A percentile compares a stretch with the other conserved stretches of the same genome.
These are phyloP conservation scores for Ophiocordyceps camponoti-floridani DNA, from an alignment of 2,329 filamentous ascomycete species.

Conservation along the genomic window DNA sequence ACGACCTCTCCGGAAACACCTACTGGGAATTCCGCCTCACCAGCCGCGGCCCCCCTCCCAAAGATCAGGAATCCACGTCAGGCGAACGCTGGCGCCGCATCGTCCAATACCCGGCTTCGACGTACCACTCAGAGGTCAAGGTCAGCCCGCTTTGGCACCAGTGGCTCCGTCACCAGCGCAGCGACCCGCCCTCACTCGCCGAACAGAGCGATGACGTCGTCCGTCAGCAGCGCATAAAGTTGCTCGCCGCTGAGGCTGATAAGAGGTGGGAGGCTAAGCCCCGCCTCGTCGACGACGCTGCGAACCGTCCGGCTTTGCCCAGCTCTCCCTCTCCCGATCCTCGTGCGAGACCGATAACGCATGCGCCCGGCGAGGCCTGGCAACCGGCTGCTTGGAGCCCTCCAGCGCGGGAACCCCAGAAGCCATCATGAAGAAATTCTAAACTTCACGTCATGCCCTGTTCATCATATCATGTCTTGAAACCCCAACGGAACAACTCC, in stretches of 20 bases:
- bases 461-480: too few species aligned
- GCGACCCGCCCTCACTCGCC: constrained; percentile 31
- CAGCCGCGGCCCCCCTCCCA: constrained; percentile 15
- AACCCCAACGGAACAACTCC: not conserved
- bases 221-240: constrained; percentile 33
- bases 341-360: too few species aligned
- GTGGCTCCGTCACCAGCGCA: constrained; percentile 45
- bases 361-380: constrained; percentile 44
- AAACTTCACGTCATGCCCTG: too few species aligned
- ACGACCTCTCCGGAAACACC: constrained; percentile 48
- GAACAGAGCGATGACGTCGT: constrained; percentile 37
- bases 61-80: constrained; percentile 2
- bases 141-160: constrained; percentile 50
- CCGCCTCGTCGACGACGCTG: constrained; percentile 23
- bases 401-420: constrained; percentile 15
- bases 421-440: not conserved
- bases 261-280: constrained; percentile 45
- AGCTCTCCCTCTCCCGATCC: too few species aligned
- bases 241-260: constrained; percentile 42
- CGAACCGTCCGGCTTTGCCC: constrained; percentile 36
- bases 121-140: constrained; percentile 34
- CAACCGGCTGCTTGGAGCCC: constrained; percentile 47
- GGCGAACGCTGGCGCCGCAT: constrained; percentile 40
- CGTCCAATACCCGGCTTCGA: constrained; percentile 36
- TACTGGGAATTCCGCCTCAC: constrained; percentile 49